phyloP scores from a whole-genome alignment of 202 grass and related monocot species.

The Zoysia matrella region DNA sequence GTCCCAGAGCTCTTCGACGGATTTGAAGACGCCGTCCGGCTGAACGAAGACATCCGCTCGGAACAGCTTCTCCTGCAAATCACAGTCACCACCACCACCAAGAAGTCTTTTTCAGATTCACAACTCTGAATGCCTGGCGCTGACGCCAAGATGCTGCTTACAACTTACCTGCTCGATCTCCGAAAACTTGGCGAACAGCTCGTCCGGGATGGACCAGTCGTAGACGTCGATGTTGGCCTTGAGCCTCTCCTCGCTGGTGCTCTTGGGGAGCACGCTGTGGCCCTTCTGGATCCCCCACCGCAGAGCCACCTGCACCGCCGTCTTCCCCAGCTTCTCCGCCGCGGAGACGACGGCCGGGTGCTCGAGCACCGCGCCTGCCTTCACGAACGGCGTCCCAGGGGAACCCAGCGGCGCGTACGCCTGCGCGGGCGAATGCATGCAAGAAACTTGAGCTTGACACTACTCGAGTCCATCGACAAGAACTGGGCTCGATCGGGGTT shows the following conservation, averaged over 20 bases:
- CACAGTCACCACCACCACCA: constrained; percentile 2
- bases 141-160: not conserved
- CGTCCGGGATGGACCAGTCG: constrained; percentile 71
- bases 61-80: constrained; percentile 52
- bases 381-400: constrained; percentile 53
- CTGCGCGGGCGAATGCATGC: constrained; percentile 24
- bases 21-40: constrained; percentile 57
- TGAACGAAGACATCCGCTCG: constrained; percentile 36
- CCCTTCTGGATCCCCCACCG: constrained; percentile 77
- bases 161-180: constrained; percentile 72
- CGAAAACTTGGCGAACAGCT: constrained; percentile 53
- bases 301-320: constrained; percentile 67
- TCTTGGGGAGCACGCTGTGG: constrained; percentile 83
- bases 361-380: constrained; percentile 45
- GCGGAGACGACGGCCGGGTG: constrained; percentile 48
- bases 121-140: not conserved
- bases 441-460: not conserved
- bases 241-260: constrained; percentile 64
- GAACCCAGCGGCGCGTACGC: constrained; percentile 74
- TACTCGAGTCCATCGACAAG: no score
- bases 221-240: constrained; percentile 64
- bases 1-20: constrained; percentile 59
- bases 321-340: constrained; percentile 61
- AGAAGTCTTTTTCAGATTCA: no score
- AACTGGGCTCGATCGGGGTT: no score